Percentiles rank a stretch among this genome's conserved stretches.
Evolutionary conservation across 257 asterid species (phyloP).

Genomic region (Forsythia viridissima): DNA sequence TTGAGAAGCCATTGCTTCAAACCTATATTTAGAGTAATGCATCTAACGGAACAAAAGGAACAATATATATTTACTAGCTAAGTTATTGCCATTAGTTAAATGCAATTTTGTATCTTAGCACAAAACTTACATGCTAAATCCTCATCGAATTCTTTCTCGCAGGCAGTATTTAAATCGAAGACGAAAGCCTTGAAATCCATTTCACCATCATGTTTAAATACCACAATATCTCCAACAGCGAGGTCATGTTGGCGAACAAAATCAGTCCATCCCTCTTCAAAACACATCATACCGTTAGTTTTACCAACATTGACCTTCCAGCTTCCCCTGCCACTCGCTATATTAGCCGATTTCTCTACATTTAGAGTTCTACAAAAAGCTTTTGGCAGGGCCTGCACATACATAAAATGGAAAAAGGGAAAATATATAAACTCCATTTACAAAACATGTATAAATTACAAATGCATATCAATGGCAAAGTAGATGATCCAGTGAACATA

Average conservation of each 20-base stretch:
- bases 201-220: slow-evolving; percentile 11
- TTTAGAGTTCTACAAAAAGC: neutral
- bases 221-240: slow-evolving; percentile 18
- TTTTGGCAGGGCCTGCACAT: slow-evolving; percentile 16
- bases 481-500: too few relatives aligned
- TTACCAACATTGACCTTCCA: slow-evolving; percentile 15
- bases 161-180: slow-evolving; percentile 6
- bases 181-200: slow-evolving; percentile 20
- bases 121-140: neutral
- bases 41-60: neutral
- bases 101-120: too few relatives aligned
- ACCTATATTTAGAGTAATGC: neutral
- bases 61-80: too few relatives aligned
- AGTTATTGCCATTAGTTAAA: too few relatives aligned
- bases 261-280: slow-evolving; percentile 24
- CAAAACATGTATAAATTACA: too few relatives aligned
- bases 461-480: too few relatives aligned
- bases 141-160: slow-evolving; percentile 14
- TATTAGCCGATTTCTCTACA: slow-evolving; percentile 4
- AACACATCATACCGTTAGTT: neutral
- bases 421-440: too few relatives aligned
- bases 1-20: neutral
- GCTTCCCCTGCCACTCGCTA: slow-evolving; percentile 9
- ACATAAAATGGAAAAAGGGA: too few relatives aligned
- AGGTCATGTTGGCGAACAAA: slow-evolving; percentile 16